Conservation (phyloP, 2,329 filamentous ascomycete genomes). For the Pestalotiopsis sp. region DNA sequence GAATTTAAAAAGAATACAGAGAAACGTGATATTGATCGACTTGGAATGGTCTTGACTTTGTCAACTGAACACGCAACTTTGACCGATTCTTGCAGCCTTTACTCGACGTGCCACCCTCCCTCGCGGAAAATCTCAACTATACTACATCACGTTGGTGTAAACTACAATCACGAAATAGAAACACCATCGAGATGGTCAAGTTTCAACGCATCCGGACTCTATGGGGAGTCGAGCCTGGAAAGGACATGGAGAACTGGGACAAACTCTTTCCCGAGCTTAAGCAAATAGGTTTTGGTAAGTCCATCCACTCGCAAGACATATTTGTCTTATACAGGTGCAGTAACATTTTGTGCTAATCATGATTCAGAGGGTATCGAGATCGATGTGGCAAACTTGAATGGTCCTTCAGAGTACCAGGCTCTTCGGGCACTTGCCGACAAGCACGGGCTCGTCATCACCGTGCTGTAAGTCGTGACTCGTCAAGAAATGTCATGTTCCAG, state of each 20-base stretch:
- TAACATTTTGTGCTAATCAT: neutral
- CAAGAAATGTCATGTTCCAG: neutral
- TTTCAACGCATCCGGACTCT: neutral
- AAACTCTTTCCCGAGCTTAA: slow-evolving; percentile 8
- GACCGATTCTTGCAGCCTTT: too few relatives aligned
- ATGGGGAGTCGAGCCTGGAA: slow-evolving; percentile 9
- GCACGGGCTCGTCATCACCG: neutral
- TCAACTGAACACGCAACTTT: too few relatives aligned
- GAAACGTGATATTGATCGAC: too few relatives aligned
- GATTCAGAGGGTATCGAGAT: slow-evolving; percentile 7
- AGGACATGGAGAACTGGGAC: slow-evolving; percentile 1
- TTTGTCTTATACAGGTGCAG: neutral
- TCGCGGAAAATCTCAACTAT: too few relatives aligned
- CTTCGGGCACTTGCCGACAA: neutral
- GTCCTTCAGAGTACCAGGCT: neutral
- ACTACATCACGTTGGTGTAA: neutral
- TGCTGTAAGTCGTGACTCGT: neutral
- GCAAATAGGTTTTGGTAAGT: slow-evolving; percentile 6
- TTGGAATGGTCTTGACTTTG: too few relatives aligned
- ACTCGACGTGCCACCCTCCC: too few relatives aligned
- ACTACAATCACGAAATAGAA: neutral
- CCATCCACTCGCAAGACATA: neutral
- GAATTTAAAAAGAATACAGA: too few relatives aligned
- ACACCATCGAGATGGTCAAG: neutral
- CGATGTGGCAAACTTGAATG: neutral